phyloP scores from a whole-genome alignment of 352 stramenopile genomes.

The Phytopythium helicoides region DNA sequence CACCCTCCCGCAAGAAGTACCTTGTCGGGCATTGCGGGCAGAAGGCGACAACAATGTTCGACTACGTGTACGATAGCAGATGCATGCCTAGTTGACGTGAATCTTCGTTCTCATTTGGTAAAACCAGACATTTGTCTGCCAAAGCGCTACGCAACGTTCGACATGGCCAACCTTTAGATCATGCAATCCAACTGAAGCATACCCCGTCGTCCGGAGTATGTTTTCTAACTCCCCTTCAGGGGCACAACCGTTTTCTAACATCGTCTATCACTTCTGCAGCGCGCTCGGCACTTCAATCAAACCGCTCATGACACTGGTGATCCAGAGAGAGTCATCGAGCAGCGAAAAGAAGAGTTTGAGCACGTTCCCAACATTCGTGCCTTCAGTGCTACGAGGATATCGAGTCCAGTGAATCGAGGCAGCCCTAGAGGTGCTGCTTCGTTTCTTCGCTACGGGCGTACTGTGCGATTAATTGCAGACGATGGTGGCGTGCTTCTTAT shows the following conservation, averaged over 20 bases:
- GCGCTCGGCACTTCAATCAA: too few species aligned
- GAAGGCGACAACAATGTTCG: constrained; percentile 46
- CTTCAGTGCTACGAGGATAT: too few species aligned
- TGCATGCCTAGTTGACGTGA: neutral
- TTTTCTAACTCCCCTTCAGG: too few species aligned
- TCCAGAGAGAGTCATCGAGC: too few species aligned
- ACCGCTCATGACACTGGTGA: too few species aligned
- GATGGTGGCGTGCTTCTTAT: constrained; percentile 40
- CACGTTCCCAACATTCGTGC: too few species aligned
- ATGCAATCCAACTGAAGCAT: too few species aligned
- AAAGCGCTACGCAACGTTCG: constrained; percentile 54
- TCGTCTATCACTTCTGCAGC: too few species aligned
- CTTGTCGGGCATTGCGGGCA: constrained; percentile 20
- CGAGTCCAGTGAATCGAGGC: too few species aligned
- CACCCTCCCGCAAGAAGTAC: constrained; percentile 23
- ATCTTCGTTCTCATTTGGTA: constrained; percentile 1
- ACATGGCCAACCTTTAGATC: constrained; percentile 48
- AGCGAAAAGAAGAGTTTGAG: too few species aligned
- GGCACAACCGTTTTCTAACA: too few species aligned
- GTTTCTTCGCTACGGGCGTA: constrained; percentile 28
- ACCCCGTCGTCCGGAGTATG: too few species aligned
- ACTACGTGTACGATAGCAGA: constrained; percentile 56
- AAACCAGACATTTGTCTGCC: constrained; percentile 46
- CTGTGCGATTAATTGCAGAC: constrained; percentile 34
- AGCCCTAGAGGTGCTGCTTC: neutral